Conservation (phyloP, 1,139 yeast genomes). For the Suhomyces chickasaworum region DNA sequence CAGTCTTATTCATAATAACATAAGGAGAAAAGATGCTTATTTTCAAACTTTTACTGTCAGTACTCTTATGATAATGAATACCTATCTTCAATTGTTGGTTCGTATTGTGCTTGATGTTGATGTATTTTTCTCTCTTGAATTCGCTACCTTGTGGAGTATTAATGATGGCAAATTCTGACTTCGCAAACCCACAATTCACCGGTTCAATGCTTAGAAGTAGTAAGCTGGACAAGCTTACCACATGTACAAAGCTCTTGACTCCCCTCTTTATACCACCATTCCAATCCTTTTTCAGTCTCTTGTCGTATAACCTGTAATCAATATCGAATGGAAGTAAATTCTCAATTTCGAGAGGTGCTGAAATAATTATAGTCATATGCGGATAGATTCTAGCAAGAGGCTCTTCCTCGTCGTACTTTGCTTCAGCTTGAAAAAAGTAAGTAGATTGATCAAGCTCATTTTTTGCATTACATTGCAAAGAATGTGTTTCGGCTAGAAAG, state of each 20-base stretch:
- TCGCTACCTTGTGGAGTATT: conserved; percentile 59
- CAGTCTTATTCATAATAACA: conserved; percentile 78
- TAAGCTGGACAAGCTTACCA: conserved; percentile 71
- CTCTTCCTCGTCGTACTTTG: conserved; percentile 60
- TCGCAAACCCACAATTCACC: conserved; percentile 58
- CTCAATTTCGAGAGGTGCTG: conserved; percentile 86
- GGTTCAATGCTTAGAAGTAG: conserved; percentile 75
- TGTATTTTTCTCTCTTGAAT: conserved; percentile 55
- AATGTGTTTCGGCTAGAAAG: conserved; percentile 51
- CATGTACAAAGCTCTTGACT: conserved; percentile 71
- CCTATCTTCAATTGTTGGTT: conserved; percentile 69
- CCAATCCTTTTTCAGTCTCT: conserved; percentile 73
- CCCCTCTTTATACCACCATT: conserved; percentile 64
- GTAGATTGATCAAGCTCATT: conserved; percentile 40
- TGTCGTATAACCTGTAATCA: conserved; percentile 74
- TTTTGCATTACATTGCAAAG: conserved; percentile 60
- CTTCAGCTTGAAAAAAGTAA: conserved; percentile 76
- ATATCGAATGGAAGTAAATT: conserved; percentile 85
- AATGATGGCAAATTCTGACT: conserved; percentile 81
- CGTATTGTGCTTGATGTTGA: conserved; percentile 53
- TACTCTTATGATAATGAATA: conserved; percentile 61
- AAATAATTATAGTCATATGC: conserved; percentile 72
- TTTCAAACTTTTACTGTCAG: conserved; percentile 53
- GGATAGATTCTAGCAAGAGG: conserved; percentile 81
- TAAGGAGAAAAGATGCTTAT: conserved; percentile 84